Evolutionary conservation across 1,139 yeast species (phyloP), one percentile per base, ranked within the genome.

Genomic region (Diutina sp.): DNA sequence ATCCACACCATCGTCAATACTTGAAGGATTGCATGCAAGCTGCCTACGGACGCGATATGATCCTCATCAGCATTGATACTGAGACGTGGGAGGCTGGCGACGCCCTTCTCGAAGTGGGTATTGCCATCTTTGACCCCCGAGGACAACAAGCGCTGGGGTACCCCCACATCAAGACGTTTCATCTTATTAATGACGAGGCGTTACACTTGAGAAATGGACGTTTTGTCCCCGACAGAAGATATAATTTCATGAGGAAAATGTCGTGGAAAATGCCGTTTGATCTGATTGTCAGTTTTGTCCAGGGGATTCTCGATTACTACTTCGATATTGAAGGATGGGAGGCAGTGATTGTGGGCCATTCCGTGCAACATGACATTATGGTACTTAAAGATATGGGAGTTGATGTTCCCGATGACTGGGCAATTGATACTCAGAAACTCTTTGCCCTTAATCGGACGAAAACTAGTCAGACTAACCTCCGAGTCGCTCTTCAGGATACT

Each of bases 41-140:
- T 46, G 69, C 73, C 1, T 70, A 69, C 57, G 62, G 67, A 11
- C 63, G 72, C n/a, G 63, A 68, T 32, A 66, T 72, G 41, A 72
- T 73, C 0, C 69, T 83, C 21, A 70, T 84, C 55, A 76, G 84
- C 28, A 67, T 87, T 21, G 93, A 87, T 65, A 72, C 85, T 9
- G 93, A 87, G 65, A 85, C 86, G 5, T 84, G 73, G 72, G 95
- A 87, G 63, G 21, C n/a, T 4, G 63, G 68, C 18, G 67, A 76
- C 58, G 71, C 68, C 8, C 72, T 86, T 28, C 85, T 89, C 0
- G 95, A 87, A 65, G 77, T 86, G 54, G 95, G 95, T 2, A 68
- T 87, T 1, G 74, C 87, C 2, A 77, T 86, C 6, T 85, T 80
- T 65, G 88, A 85, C 60, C 89, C 90, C n/a, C 62, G 74, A 30